Percentiles rank a stretch among this genome's conserved stretches.
phyloP scores from a whole-genome alignment of 208 protist species.

The Crithidia brevicula region DNA sequence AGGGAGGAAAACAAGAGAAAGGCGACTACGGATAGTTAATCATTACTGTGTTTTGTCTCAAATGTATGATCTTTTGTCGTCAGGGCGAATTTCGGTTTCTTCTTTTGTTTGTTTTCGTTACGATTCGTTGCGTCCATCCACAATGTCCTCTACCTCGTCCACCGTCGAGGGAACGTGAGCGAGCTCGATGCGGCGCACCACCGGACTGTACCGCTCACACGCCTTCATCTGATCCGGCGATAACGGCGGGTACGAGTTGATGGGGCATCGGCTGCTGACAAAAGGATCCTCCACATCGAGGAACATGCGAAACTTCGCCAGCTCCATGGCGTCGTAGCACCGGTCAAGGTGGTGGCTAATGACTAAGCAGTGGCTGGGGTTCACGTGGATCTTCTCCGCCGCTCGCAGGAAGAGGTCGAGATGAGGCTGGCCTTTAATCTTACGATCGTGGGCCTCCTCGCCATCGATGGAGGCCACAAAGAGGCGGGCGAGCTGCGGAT shows the following conservation, averaged over 20 bases:
- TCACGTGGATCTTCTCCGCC: conserved; percentile 88
- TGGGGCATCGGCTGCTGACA: conserved; percentile 53
- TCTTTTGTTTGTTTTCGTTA: conserved; percentile 11
- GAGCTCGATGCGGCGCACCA: conserved; percentile 65
- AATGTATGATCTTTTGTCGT: too few species aligned
- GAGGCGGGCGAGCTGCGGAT: conserved; percentile 57
- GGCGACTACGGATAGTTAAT: too few species aligned
- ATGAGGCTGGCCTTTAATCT: conserved; percentile 81
- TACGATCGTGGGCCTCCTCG: conserved; percentile 82
- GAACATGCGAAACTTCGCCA: conserved; percentile 87
- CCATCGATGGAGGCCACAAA: conserved; percentile 87
- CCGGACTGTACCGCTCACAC: conserved; percentile 45
- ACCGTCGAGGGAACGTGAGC: conserved; percentile 66
- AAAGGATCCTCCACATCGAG: conserved; percentile 90
- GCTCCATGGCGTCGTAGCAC: conserved; percentile 59
- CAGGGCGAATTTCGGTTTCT: too few species aligned
- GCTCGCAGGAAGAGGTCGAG: conserved; percentile 78
- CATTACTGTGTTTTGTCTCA: too few species aligned
- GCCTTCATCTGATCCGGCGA: conserved; percentile 23
- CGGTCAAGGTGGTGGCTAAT: conserved; percentile 83
- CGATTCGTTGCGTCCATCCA: conserved; percentile 38
- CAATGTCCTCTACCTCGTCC: conserved; percentile 82
- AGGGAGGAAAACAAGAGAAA: not conserved
- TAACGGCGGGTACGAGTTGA: conserved; percentile 58
- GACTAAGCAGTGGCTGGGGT: conserved; percentile 74